Conservation (phyloP, 371 early-diverging fungal species). For the Zychaea mexicana region DNA sequence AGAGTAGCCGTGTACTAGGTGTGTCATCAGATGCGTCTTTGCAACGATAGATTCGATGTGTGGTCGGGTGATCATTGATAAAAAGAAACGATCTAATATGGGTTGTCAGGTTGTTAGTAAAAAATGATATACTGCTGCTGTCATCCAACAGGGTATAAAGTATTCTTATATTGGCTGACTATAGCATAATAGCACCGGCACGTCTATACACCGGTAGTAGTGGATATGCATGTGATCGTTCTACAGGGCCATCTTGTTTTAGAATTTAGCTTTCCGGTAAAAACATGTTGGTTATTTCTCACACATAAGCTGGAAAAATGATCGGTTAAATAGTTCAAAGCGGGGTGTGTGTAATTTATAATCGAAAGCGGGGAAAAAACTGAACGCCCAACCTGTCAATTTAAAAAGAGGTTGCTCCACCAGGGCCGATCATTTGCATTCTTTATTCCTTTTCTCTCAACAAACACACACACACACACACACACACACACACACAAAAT, state of each 20-base stretch:
- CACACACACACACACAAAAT: neutral
- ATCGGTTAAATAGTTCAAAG: conserved; percentile 5
- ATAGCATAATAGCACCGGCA: too few species aligned
- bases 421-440: neutral
- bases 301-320: neutral
- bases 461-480: neutral
- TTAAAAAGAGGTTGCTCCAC: neutral
- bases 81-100: too few species aligned
- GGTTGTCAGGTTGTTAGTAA: too few species aligned
- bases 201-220: too few species aligned
- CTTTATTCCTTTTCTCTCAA: neutral
- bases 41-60: too few species aligned
- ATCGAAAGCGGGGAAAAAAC: neutral
- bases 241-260: neutral
- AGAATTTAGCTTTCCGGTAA: neutral
- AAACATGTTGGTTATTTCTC: neutral
- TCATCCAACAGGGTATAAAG: too few species aligned
- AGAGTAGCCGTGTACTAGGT: too few species aligned
- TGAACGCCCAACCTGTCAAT: neutral
- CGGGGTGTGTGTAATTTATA: neutral
- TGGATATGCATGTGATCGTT: neutral
- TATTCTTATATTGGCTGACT: too few species aligned
- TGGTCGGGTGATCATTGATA: too few species aligned
- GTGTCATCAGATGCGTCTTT: too few species aligned
- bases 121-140: too few species aligned